Evolutionary conservation across 306 rosid species (phyloP).

Genomic region (Citrullus amarus): DNA sequence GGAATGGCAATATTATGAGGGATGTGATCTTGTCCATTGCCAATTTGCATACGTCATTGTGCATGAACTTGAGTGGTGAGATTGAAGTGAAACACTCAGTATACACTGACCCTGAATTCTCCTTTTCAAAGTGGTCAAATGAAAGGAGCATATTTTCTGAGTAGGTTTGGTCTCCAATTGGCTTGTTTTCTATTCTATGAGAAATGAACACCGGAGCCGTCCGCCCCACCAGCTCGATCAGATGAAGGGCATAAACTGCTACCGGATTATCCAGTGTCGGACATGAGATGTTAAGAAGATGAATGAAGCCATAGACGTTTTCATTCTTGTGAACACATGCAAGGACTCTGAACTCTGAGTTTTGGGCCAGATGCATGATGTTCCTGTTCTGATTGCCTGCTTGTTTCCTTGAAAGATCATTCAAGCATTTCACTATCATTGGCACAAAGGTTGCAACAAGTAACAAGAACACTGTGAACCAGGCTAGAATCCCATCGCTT

Average conservation of each 20-base stretch:
- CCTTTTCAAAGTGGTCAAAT: conserved; percentile 26
- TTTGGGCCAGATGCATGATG: conserved; percentile 14
- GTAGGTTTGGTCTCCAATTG: conserved; percentile 1
- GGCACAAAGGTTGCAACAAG: conserved; percentile 21
- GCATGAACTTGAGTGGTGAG: conserved; percentile 37
- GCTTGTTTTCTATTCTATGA: conserved; percentile 28
- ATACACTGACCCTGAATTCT: conserved; percentile 3
- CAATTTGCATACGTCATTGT: conserved; percentile 39
- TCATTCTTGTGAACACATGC: conserved; percentile 28
- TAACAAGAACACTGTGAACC: conserved; percentile 13
- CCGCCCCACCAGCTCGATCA: conserved; percentile 48
- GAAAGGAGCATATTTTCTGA: conserved; percentile 24
- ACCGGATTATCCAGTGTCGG: conserved; percentile 33
- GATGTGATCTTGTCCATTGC: conserved; percentile 34
- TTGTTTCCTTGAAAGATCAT: conserved; percentile 43
- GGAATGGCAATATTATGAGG: conserved; percentile 27
- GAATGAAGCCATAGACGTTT: conserved; percentile 20
- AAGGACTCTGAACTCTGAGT: conserved; percentile 35
- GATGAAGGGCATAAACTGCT: conserved; percentile 30
- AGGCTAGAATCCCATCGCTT: background rate
- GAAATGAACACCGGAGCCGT: conserved; percentile 40
- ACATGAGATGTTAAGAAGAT: conserved; percentile 31
- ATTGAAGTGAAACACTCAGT: conserved; percentile 35
- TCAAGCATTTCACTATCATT: conserved; percentile 19
- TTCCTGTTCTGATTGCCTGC: conserved; percentile 39